phyloP scores from a whole-genome alignment of 805 yeast species.

The Lachancea thermotolerans region DNA sequence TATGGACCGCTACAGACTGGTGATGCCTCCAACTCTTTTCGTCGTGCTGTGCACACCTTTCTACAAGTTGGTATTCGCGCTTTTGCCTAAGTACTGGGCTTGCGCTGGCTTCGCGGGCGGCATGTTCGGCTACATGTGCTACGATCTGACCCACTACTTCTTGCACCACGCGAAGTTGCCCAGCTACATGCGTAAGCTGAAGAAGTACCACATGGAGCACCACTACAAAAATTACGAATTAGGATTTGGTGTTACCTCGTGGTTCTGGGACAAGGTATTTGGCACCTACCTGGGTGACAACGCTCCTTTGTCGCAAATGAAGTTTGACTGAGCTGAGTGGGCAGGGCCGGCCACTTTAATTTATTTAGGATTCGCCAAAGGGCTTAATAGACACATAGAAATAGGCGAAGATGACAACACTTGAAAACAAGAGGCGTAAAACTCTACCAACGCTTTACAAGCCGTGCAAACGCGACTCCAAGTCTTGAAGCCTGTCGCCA shows the following conservation, averaged over 20 bases:
- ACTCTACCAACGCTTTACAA: neutral
- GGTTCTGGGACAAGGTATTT: slow-evolving; percentile 90
- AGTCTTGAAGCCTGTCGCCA: neutral
- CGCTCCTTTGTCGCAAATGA: slow-evolving; percentile 32
- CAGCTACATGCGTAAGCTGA: slow-evolving; percentile 62
- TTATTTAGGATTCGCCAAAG: neutral
- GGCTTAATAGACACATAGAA: neutral
- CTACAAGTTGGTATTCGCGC: slow-evolving; percentile 63
- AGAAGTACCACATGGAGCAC: slow-evolving; percentile 91
- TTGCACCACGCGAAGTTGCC: slow-evolving; percentile 88
- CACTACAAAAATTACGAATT: slow-evolving; percentile 95
- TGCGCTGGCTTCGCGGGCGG: slow-evolving; percentile 96
- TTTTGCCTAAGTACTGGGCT: slow-evolving; percentile 78
- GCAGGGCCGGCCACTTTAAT: too few relatives aligned
- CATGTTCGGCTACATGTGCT: slow-evolving; percentile 82
- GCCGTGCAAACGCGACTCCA: neutral
- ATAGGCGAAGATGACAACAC: too few relatives aligned
- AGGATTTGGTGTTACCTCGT: slow-evolving; percentile 93
- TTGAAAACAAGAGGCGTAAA: too few relatives aligned
- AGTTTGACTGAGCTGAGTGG: slow-evolving; percentile 22
- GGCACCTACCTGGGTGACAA: slow-evolving; percentile 61
- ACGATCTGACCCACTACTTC: slow-evolving; percentile 91
- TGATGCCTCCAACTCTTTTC: slow-evolving; percentile 92
- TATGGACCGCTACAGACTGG: slow-evolving; percentile 89
- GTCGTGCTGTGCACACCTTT: slow-evolving; percentile 69